Conservation (phyloP, 139 green algal species). For the Chlorella vulgaris region DNA sequence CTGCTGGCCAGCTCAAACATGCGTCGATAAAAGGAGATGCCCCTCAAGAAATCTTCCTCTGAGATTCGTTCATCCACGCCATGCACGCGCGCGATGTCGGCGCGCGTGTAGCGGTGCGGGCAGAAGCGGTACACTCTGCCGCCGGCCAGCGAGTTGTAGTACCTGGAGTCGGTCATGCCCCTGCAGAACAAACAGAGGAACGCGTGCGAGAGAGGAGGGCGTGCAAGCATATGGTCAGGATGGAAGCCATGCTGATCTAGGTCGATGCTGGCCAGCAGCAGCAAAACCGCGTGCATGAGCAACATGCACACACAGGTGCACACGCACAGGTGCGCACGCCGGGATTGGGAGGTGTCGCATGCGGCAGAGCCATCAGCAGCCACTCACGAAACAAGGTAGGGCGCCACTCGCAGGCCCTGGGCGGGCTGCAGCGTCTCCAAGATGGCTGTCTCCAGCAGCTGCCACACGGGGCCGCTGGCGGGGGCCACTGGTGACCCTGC, state of each 20-base stretch:
- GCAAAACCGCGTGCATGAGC: not conserved
- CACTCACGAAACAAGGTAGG: constrained; percentile 49
- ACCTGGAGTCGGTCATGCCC: constrained; percentile 13
- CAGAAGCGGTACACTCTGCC: constrained; percentile 28
- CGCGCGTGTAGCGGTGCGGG: constrained; percentile 8
- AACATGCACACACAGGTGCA: not conserved
- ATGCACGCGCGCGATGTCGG: constrained; percentile 63
- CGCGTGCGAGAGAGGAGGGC: too few relatives aligned
- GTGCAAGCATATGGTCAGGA: not conserved
- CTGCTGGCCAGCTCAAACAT: not conserved
- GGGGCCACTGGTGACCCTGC: constrained; percentile 39
- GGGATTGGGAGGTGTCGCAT: too few relatives aligned
- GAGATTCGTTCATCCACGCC: constrained; percentile 69
- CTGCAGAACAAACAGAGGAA: too few relatives aligned
- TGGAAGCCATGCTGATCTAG: too few relatives aligned
- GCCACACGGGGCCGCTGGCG: constrained; percentile 45
- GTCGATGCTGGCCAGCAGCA: constrained; percentile 47
- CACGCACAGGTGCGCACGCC: too few relatives aligned
- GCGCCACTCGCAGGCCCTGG: constrained; percentile 47
- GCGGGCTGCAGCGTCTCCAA: constrained; percentile 45
- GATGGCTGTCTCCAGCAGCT: constrained; percentile 47
- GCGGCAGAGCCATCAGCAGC: not conserved
- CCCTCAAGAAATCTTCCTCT: not conserved
- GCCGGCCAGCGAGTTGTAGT: not conserved
- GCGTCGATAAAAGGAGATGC: not conserved